A percentile compares a stretch with the other conserved stretches of the same genome.
Evolutionary conservation across 768 basidiomycete genomes (phyloP).

Genomic region (Hypholoma fasciculare): DNA sequence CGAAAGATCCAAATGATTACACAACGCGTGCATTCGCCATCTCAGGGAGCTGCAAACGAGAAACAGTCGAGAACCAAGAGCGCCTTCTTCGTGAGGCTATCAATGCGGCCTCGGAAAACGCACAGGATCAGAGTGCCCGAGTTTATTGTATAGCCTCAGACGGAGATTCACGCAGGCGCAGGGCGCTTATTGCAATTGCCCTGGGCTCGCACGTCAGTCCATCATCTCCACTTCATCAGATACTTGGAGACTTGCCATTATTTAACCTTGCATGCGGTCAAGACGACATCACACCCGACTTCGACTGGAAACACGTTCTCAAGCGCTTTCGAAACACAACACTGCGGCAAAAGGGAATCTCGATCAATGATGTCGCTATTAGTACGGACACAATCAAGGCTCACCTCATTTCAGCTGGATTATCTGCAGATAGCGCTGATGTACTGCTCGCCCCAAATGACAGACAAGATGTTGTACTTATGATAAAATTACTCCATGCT

Average conservation of each 20-base stretch:
- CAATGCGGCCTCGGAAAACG: not conserved
- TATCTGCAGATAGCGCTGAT: slow-evolving; percentile 14
- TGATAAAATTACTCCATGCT: slow-evolving; percentile 13
- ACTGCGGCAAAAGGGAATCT: slow-evolving; percentile 20
- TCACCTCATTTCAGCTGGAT: not conserved
- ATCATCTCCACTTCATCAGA: not conserved
- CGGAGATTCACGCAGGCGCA: not conserved
- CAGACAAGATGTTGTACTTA: slow-evolving; percentile 11
- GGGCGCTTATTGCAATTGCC: not conserved
- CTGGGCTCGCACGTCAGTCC: not conserved
- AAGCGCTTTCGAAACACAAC: slow-evolving; percentile 25
- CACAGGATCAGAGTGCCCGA: not conserved
- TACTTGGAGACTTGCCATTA: not conserved
- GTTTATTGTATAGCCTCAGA: not conserved
- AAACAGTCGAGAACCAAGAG: not conserved
- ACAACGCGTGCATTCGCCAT: not conserved
- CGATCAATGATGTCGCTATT: slow-evolving; percentile 17
- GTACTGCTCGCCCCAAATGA: slow-evolving; percentile 23
- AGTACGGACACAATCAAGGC: slow-evolving; percentile 11
- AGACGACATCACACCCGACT: slow-evolving; percentile 26
- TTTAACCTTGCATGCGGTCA: slow-evolving; percentile 23
- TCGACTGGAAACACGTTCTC: slow-evolving; percentile 29
- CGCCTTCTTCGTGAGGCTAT: not conserved
- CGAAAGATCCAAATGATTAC: not conserved
- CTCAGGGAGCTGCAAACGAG: not conserved